Conservation (phyloP, 2,329 filamentous ascomycete species). For the Xylariaceae sp. region DNA sequence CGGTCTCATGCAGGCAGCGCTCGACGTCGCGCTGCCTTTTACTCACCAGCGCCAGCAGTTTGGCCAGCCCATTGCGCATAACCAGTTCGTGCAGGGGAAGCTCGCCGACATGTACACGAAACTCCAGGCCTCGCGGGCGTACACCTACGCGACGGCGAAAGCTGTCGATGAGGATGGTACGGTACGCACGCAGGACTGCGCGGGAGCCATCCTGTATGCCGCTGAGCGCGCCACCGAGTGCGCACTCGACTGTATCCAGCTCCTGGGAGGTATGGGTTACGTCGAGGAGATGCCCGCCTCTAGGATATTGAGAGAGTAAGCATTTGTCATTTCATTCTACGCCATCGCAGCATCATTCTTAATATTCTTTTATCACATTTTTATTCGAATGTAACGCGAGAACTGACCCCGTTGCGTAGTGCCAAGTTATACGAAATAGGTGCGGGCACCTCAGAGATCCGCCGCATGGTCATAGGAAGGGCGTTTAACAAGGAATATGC, state of each 20-base stretch:
- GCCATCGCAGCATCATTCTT: neutral
- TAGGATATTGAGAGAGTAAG: conserved; percentile 66
- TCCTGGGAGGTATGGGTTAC: conserved; percentile 93
- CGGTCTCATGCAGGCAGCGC: conserved; percentile 86
- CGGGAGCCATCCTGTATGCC: conserved; percentile 87
- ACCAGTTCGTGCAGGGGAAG: conserved; percentile 89
- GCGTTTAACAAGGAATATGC: conserved; percentile 84
- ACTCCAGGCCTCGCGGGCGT: conserved; percentile 73
- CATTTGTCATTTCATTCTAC: conserved; percentile 11
- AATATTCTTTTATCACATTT: neutral
- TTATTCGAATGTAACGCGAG: neutral
- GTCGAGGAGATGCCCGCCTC: conserved; percentile 93
- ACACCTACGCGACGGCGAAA: conserved; percentile 78
- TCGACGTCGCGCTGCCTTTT: conserved; percentile 84
- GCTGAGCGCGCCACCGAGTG: conserved; percentile 86
- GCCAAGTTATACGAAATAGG: conserved; percentile 90
- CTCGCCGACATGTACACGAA: conserved; percentile 98
- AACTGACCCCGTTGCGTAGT: conserved; percentile 37
- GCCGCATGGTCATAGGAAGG: conserved; percentile 89
- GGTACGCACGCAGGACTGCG: conserved; percentile 85
- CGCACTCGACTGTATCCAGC: conserved; percentile 80
- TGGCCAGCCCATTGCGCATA: conserved; percentile 75
- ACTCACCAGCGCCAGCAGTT: conserved; percentile 89
- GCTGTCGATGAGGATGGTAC: conserved; percentile 69
- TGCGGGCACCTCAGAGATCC: conserved; percentile 88